phyloP scores from a whole-genome alignment of 148 eudicot species.

The Salicornia ramosissima region DNA sequence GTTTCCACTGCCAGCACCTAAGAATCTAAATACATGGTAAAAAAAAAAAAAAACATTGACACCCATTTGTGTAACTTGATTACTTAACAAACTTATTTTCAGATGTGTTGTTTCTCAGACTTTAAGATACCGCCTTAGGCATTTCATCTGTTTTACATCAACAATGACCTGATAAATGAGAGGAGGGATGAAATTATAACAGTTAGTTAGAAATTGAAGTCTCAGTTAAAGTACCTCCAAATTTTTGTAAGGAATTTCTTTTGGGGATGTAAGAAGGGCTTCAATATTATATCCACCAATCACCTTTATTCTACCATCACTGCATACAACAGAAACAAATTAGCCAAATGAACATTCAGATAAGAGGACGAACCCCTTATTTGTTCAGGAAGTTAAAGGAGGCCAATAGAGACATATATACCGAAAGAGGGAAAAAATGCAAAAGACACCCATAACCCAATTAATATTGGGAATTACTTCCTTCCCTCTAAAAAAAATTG shows the following conservation, averaged over 20 bases:
- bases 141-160: not conserved
- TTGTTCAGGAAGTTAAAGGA: not conserved
- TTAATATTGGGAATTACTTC: no score
- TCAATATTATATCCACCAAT: slow-evolving; percentile 65
- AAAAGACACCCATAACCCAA: no score
- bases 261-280: slow-evolving; percentile 56
- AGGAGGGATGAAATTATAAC: not conserved
- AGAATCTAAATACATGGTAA: not conserved
- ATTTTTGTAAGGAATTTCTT: slow-evolving; percentile 56
- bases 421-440: not conserved
- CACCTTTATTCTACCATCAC: slow-evolving; percentile 78
- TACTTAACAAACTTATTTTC: no score
- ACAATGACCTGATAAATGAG: not conserved
- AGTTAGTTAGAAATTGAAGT: not conserved
- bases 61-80: not conserved
- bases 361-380: not conserved
- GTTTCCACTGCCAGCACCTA: not conserved
- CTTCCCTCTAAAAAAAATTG: no score
- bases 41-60: no score
- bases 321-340: slow-evolving; percentile 25
- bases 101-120: not conserved
- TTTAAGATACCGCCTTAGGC: not conserved
- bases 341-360: not conserved
- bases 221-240: slow-evolving; percentile 45
- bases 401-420: not conserved